These are phyloP conservation scores for Capsicum rhomboideum DNA, from an alignment of 257 asterid genomes.

Conservation along the genomic window DNA sequence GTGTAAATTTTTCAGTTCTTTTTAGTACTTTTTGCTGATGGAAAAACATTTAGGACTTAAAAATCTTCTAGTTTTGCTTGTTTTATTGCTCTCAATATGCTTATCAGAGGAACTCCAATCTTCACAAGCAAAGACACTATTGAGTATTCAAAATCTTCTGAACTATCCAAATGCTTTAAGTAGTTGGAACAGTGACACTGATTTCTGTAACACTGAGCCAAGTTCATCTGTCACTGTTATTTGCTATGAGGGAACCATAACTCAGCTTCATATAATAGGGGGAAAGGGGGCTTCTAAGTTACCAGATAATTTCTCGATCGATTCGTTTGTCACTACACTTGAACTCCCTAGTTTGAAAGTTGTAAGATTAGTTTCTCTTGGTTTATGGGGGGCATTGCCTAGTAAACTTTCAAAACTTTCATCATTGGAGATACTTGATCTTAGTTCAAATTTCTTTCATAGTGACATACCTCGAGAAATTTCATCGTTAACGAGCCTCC, in stretches of 20 bases:
- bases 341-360: constrained; percentile 59
- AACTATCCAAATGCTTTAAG: constrained; percentile 37
- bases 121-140: constrained; percentile 39
- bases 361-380: constrained; percentile 67
- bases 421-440: constrained; percentile 64
- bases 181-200: constrained; percentile 35
- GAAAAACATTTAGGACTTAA: neutral
- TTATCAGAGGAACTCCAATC: constrained; percentile 36
- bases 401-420: constrained; percentile 33
- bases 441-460: constrained; percentile 63
- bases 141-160: constrained; percentile 41
- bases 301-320: constrained; percentile 52
- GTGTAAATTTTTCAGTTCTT: neutral
- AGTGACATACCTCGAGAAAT: constrained; percentile 44
- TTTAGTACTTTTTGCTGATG: neutral
- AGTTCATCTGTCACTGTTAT: constrained; percentile 42
- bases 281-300: constrained; percentile 17
- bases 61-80: constrained; percentile 1
- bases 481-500: constrained; percentile 45
- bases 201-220: constrained; percentile 58
- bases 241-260: constrained; percentile 57
- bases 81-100: constrained; percentile 23
- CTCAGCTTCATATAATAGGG: constrained; percentile 79
- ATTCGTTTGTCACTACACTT: constrained; percentile 49
- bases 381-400: constrained; percentile 75